Percentiles rank a stretch among this genome's conserved stretches.
These are phyloP conservation scores for Coemansia sp. DNA, from an alignment of 371 early-diverging fungal genomes.

Conservation along the genomic window DNA sequence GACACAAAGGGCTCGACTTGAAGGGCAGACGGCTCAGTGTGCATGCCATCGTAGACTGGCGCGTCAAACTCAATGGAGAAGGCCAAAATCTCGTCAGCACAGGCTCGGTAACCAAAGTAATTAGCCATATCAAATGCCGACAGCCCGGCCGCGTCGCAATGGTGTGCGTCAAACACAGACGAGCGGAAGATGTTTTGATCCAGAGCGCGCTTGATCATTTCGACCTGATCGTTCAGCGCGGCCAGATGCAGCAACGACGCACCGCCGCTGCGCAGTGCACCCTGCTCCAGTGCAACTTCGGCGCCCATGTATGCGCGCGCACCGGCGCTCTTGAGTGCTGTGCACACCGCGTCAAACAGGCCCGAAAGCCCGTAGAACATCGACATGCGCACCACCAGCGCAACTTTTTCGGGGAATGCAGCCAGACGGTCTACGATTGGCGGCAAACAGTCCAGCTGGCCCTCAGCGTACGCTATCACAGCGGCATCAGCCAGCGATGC, in stretches of 20 bases:
- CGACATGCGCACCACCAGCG: constrained; percentile 26
- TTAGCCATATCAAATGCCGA: constrained; percentile 41
- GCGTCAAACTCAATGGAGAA: constrained; percentile 8
- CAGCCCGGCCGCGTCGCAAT: constrained; percentile 23
- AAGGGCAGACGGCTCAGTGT: constrained; percentile 2
- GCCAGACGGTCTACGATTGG: constrained; percentile 14
- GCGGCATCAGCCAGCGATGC: constrained; percentile 32
- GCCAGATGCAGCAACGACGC: constrained; percentile 42
- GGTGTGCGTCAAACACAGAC: constrained; percentile 16
- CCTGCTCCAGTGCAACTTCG: constrained; percentile 17
- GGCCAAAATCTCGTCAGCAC: constrained; percentile 31
- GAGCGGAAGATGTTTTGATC: constrained; percentile 21
- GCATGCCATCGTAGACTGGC: constrained; percentile 5
- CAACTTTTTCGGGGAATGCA: constrained; percentile 27
- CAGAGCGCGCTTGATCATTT: constrained; percentile 18
- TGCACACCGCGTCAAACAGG: constrained; percentile 25
- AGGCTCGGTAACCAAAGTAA: constrained; percentile 44
- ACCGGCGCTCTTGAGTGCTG: constrained; percentile 11
- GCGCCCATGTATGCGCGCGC: constrained; percentile 13
- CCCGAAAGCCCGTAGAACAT: constrained; percentile 31
- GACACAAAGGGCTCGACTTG: constrained; percentile 10
- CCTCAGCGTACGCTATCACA: constrained; percentile 11
- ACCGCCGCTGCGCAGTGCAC: constrained; percentile 14
- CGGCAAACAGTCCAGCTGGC: constrained; percentile 10
- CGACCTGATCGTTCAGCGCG: constrained; percentile 25